Evolutionary conservation across 495 filamentous ascomycete species (phyloP).

Genomic region (Astrothelium macrocarpum): DNA sequence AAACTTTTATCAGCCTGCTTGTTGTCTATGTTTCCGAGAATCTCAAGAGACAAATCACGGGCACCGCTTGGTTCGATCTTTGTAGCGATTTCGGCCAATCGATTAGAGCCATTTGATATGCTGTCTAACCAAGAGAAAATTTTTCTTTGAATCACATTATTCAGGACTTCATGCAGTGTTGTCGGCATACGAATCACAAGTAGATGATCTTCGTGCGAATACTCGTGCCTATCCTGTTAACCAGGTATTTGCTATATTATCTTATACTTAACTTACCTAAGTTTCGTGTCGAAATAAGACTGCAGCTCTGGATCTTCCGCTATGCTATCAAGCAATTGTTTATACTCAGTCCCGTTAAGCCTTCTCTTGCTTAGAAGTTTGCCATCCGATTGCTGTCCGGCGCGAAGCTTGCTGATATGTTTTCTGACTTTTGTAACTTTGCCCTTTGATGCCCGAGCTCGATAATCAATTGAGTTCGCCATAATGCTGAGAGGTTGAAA

Average conservation of each 20-base stretch:
- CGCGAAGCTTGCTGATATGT: not conserved
- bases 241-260: too few species aligned
- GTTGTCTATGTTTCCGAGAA: not conserved
- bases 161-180: not conserved
- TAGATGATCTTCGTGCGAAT: not conserved
- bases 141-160: not conserved
- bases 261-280: too few species aligned
- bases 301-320: not conserved
- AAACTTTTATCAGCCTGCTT: conserved; percentile 1
- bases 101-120: not conserved
- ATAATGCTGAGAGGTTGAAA: not conserved
- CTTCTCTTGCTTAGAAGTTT: conserved; percentile 1
- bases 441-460: not conserved
- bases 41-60: not conserved
- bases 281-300: not conserved
- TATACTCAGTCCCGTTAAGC: not conserved
- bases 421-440: not conserved
- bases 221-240: too few species aligned
- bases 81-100: not conserved
- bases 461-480: not conserved
- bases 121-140: not conserved
- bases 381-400: not conserved
- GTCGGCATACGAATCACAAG: not conserved
- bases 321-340: conserved; percentile 3
- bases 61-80: not conserved